These are phyloP conservation scores for Mycena amicta DNA, from an alignment of 768 basidiomycete species.

Conservation along the genomic window DNA sequence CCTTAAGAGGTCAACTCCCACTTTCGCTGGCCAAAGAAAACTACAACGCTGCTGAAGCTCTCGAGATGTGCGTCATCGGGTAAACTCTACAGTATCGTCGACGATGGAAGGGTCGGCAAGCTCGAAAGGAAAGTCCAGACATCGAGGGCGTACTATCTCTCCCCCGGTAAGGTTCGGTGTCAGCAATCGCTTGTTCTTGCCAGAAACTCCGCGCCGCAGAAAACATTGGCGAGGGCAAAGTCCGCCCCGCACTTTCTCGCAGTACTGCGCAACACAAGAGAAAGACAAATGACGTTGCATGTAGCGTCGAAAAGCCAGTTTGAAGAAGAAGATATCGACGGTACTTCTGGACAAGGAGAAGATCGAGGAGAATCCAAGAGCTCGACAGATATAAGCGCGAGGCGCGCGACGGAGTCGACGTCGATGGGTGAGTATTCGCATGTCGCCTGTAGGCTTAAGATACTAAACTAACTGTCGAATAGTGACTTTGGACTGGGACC, in stretches of 20 bases:
- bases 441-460: neutral
- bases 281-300: constrained; percentile 72
- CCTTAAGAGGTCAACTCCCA: constrained; percentile 84
- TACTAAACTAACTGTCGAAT: constrained; percentile 36
- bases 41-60: constrained; percentile 80
- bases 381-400: constrained; percentile 94
- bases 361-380: constrained; percentile 92
- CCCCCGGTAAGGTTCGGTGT: constrained; percentile 41
- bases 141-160: constrained; percentile 64
- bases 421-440: constrained; percentile 72
- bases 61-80: constrained; percentile 92
- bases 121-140: constrained; percentile 90
- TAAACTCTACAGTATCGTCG: constrained; percentile 90
- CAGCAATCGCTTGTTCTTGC: neutral
- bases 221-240: constrained; percentile 76
- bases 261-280: constrained; percentile 78
- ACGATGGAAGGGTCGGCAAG: constrained; percentile 82
- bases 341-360: constrained; percentile 93
- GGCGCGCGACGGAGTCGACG: constrained; percentile 92
- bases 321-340: constrained; percentile 85
- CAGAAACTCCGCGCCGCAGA: constrained; percentile 81
- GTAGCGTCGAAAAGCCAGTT: constrained; percentile 86
- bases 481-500: constrained; percentile 95
- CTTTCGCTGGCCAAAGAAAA: constrained; percentile 72
- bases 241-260: constrained; percentile 83